A percentile compares a stretch with the other conserved stretches of the same genome.
phyloP scores from a whole-genome alignment of 2,329 filamentous ascomycete genomes.

The Lasiodiplodia hormozganensis region DNA sequence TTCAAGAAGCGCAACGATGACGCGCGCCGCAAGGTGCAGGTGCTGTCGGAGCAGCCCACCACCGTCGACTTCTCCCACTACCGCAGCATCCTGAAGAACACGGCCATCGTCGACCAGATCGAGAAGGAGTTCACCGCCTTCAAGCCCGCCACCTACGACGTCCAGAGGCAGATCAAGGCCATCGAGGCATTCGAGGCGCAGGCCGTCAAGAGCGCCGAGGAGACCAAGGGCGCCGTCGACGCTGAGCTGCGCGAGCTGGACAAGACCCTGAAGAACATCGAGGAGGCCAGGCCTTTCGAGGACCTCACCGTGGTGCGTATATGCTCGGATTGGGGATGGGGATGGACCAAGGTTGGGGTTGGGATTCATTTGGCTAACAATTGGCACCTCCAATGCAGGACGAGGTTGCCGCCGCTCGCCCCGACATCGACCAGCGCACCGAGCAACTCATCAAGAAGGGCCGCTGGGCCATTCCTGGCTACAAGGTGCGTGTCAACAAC shows the following conservation, averaged over 20 bases:
- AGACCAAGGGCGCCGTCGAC: conserved; percentile 96
- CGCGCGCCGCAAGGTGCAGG: conserved; percentile 88
- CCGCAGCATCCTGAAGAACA: conserved; percentile 93
- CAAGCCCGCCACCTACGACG: conserved; percentile 93
- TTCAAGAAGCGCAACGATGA: conserved; percentile 99
- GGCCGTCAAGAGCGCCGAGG: conserved; percentile 95
- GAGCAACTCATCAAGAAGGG: conserved; percentile 94
- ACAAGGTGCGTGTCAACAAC: conserved; percentile 76
- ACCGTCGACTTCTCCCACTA: conserved; percentile 93
- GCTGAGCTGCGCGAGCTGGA: conserved; percentile 91
- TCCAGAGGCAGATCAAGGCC: conserved; percentile 92
- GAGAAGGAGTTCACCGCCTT: conserved; percentile 93
- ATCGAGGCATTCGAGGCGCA: conserved; percentile 98
- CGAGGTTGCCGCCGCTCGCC: conserved; percentile 90
- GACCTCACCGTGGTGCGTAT: conserved; percentile 93
- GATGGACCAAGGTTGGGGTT: conserved; percentile 19
- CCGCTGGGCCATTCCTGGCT: conserved; percentile 96
- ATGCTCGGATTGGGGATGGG: conserved; percentile 9
- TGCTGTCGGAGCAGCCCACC: conserved; percentile 83
- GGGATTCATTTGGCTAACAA: conserved; percentile 34
- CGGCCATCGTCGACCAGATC: conserved; percentile 92
- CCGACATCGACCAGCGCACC: conserved; percentile 98
- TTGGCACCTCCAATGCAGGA: conserved; percentile 63
- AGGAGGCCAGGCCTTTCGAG: conserved; percentile 93
- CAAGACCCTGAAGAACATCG: conserved; percentile 96